A percentile compares a stretch with the other conserved stretches of the same genome.
These are phyloP conservation scores for Chlorociboria aeruginascens DNA, from an alignment of 495 filamentous ascomycete species.

Conservation along the genomic window DNA sequence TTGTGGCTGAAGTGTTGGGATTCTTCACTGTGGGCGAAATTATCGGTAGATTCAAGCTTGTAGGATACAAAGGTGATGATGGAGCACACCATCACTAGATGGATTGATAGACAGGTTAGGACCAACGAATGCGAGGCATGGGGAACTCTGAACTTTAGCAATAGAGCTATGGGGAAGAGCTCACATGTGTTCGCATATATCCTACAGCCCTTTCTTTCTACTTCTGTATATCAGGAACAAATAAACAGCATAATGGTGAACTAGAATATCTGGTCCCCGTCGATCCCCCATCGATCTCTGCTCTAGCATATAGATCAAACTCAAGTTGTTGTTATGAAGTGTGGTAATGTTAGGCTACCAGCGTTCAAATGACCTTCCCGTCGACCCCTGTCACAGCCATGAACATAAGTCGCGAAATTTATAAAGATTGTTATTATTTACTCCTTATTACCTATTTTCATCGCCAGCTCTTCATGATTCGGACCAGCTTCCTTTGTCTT, in stretches of 20 bases:
- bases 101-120: neutral
- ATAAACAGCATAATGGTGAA: conserved; percentile 18
- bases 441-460: no score
- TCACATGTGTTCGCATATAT: conserved; percentile 18
- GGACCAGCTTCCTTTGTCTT: no score
- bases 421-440: no score
- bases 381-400: no score
- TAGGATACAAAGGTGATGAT: conserved; percentile 74
- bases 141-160: conserved; percentile 2
- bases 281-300: no score
- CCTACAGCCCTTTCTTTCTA: conserved; percentile 19
- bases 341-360: no score
- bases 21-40: conserved; percentile 99
- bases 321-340: no score
- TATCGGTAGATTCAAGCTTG: conserved; percentile 81
- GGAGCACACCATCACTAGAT: conserved; percentile 46
- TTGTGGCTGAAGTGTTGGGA: conserved; percentile 76
- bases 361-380: no score
- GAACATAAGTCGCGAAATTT: no score
- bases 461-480: no score
- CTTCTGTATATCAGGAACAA: conserved; percentile 19
- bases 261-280: neutral
- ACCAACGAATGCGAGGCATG: neutral
- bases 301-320: no score
- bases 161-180: conserved; percentile 1